Conservation (phyloP, 108 stramenopile species). For the Cyclotella sp. region DNA sequence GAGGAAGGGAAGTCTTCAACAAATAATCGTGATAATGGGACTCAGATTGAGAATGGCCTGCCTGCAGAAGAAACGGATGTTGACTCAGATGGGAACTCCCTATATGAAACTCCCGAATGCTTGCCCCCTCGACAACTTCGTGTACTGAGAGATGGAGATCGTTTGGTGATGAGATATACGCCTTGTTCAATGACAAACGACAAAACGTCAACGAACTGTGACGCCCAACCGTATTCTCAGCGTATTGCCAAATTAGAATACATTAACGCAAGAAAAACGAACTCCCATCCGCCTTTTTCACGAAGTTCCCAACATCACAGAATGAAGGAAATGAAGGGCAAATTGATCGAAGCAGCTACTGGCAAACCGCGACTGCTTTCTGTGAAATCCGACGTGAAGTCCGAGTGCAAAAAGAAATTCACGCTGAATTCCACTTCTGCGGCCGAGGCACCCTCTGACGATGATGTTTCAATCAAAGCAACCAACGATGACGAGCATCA, state of each 20-base stretch:
- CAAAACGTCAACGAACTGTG: not conserved
- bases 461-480: constrained; percentile 6
- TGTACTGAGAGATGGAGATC: constrained; percentile 35
- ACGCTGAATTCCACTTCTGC: constrained; percentile 32
- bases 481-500: not conserved
- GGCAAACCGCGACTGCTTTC: constrained; percentile 37
- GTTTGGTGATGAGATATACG: constrained; percentile 26
- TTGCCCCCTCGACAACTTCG: constrained; percentile 38
- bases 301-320: not conserved
- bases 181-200: not conserved
- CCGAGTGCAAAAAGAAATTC: constrained; percentile 23
- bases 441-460: constrained; percentile 33
- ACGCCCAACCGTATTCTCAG: not conserved
- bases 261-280: not conserved
- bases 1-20: not conserved
- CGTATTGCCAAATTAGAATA: constrained; percentile 38
- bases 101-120: constrained; percentile 24
- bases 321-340: not conserved
- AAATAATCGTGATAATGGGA: not conserved
- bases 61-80: constrained; percentile 19
- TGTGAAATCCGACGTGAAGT: constrained; percentile 39
- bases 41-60: not conserved
- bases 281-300: not conserved
- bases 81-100: constrained; percentile 16
- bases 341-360: not conserved